Percentiles rank a stretch among this genome's conserved stretches.
phyloP scores from a whole-genome alignment of 352 stramenopile genomes.

The Blastocystis hominis region DNA sequence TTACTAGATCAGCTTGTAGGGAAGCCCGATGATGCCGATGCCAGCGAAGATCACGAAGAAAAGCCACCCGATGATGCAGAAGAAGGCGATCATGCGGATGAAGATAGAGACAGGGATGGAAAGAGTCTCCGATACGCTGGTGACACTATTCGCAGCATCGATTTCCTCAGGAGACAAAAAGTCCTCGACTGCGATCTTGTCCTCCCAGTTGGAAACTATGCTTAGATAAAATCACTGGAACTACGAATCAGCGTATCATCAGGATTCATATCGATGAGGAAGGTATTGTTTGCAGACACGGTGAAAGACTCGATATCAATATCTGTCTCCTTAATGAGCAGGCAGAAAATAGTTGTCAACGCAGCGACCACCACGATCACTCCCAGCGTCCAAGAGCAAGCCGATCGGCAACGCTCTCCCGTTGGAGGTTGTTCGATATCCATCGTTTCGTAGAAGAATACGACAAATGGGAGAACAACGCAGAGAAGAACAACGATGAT shows the following conservation, averaged over 20 bases:
- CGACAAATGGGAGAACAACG: constrained; percentile 32
- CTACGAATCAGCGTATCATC: not conserved
- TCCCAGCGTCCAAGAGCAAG: not conserved
- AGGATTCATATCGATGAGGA: not conserved
- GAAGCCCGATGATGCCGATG: constrained; percentile 44
- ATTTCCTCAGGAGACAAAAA: not conserved
- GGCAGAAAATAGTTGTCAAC: constrained; percentile 23
- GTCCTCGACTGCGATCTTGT: not conserved
- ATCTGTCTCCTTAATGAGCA: constrained; percentile 19
- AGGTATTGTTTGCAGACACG: constrained; percentile 10
- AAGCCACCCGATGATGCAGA: constrained; percentile 55
- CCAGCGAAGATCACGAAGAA: constrained; percentile 55
- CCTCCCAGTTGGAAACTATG: not conserved
- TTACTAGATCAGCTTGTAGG: constrained; percentile 55
- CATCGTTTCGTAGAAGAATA: constrained; percentile 57
- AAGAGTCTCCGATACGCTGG: not conserved
- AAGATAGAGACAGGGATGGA: constrained; percentile 1
- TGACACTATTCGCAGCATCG: not conserved
- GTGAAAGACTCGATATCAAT: not conserved
- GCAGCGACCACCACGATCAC: constrained; percentile 17
- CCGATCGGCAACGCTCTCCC: constrained; percentile 4
- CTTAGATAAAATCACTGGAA: not conserved
- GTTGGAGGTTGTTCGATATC: constrained; percentile 51
- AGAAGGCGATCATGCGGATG: constrained; percentile 7
- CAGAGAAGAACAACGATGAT: constrained; percentile 41